These are phyloP conservation scores for Zalaria sp. DNA, from an alignment of 2,329 filamentous ascomycete genomes.

Conservation along the genomic window DNA sequence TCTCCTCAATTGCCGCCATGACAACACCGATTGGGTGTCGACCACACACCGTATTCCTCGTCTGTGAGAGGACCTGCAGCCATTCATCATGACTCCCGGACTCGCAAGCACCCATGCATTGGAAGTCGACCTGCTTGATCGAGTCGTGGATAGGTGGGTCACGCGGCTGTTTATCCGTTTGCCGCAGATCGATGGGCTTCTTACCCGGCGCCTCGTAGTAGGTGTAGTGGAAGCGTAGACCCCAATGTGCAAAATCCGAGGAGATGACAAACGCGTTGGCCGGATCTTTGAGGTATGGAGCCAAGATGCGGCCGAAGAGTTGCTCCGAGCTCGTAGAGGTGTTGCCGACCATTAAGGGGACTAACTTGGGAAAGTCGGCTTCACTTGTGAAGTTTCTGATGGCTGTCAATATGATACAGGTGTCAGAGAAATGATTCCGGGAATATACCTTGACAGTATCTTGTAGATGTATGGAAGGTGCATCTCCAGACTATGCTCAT, in stretches of 20 bases:
- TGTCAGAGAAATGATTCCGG: not conserved
- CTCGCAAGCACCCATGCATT: constrained; percentile 75
- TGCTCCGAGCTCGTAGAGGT: constrained; percentile 54
- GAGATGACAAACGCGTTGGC: constrained; percentile 74
- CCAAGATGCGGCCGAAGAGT: constrained; percentile 53
- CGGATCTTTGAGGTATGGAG: constrained; percentile 63
- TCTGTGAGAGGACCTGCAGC: constrained; percentile 51
- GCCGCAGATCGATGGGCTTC: constrained; percentile 27
- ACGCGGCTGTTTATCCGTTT: constrained; percentile 27
- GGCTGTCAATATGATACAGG: not conserved
- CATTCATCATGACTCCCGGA: constrained; percentile 60
- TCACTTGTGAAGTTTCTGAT: constrained; percentile 18
- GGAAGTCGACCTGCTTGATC: constrained; percentile 64
- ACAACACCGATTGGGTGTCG: constrained; percentile 86
- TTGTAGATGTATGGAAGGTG: constrained; percentile 90
- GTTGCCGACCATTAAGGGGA: constrained; percentile 77
- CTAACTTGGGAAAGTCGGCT: constrained; percentile 54
- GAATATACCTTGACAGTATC: constrained; percentile 39
- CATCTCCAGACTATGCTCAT: constrained; percentile 93
- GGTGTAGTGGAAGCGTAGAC: constrained; percentile 66
- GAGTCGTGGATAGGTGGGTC: constrained; percentile 62
- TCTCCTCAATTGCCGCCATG: constrained; percentile 71
- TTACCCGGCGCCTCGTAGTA: constrained; percentile 49
- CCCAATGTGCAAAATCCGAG: constrained; percentile 98
- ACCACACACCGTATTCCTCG: constrained; percentile 86